Evolutionary conservation across 1,139 yeast species (phyloP), one percentile per base, ranked within the genome.

Genomic region (Lodderomyces beijingensis): DNA sequence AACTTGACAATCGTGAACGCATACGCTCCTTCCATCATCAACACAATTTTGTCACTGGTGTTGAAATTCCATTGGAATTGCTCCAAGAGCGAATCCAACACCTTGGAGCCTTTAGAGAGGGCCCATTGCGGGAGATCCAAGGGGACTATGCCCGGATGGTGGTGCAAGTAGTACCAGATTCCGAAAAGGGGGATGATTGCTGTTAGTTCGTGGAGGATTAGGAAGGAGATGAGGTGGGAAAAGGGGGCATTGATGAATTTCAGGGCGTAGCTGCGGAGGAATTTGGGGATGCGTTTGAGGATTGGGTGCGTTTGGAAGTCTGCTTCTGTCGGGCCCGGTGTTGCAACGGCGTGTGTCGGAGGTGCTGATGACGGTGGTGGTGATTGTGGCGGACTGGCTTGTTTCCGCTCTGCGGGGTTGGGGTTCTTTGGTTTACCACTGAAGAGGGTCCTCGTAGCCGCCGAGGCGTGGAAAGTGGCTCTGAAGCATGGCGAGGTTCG

Each of bases 11-110:
- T 59, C 2, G 86, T 88, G 50, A 83, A 89, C 0, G 96, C 81
- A 30, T 86, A 76, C 0, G 95, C 95, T n/a, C 96, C 96, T 36
- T 88, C 89, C 45, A 78, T 60, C 2, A 86, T 65, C 21, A 82
- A 57, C 30, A 60, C 62, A 21, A 82, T 66, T 46, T 82, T 79
- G 21, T 74, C 78, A 36, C 63, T 70, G 24, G 76, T 49, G 26
- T 70, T 56, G 47, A 59, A 53, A 28, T 55, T 44, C 43, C 63
- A 54, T 43, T 69, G 64, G 38, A 57, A 61, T 16, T 49, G 50
- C 17, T 49, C 49, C 46, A 67, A 37, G 9, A 63, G 65, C 22
- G 64, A 62, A 40, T 79, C 79, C 34, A 83, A 74, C 29, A 78
- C 69, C 27, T 67, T 70, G 0, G 74, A 64, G 0, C 91, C 89